These are phyloP conservation scores for Tephrocybe rancida DNA, from an alignment of 768 basidiomycete species.

Conservation along the genomic window DNA sequence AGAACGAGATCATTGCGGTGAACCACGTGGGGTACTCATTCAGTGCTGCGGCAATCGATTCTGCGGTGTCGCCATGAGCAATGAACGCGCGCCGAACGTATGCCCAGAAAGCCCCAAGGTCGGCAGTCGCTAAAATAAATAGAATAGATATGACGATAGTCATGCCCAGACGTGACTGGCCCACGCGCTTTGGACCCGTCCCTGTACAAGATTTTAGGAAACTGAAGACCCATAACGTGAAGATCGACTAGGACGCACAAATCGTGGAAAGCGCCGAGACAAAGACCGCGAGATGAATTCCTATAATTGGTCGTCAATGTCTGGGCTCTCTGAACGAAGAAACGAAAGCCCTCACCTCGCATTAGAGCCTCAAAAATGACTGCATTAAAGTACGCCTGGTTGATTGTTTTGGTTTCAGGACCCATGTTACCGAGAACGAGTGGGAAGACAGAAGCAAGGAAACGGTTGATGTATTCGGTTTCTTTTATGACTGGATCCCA, in stretches of 20 bases:
- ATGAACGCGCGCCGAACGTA: slow-evolving; percentile 16
- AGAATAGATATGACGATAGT: slow-evolving; percentile 8
- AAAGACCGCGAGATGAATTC: slow-evolving; percentile 13
- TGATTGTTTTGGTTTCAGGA: slow-evolving; percentile 7
- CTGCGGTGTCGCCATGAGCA: slow-evolving; percentile 5
- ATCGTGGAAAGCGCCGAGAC: slow-evolving; percentile 9
- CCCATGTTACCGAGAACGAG: neutral
- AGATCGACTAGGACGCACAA: neutral
- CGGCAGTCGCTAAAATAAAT: slow-evolving; percentile 12
- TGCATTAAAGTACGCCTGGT: slow-evolving; percentile 15
- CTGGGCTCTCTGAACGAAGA: neutral
- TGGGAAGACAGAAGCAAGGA: neutral
- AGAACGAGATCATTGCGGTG: slow-evolving; percentile 1
- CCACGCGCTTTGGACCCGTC: slow-evolving; percentile 1
- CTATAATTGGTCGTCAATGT: neutral
- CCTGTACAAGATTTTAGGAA: neutral
- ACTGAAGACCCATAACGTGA: neutral
- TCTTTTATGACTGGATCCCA: neutral
- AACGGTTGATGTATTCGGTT: neutral
- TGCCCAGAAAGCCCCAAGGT: slow-evolving; percentile 14
- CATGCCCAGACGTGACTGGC: slow-evolving; percentile 5
- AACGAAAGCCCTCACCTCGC: slow-evolving; percentile 6
- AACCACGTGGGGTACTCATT: slow-evolving; percentile 15
- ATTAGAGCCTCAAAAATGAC: slow-evolving; percentile 12
- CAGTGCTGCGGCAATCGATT: slow-evolving; percentile 6